These are phyloP conservation scores for Boletus sp. DNA, from an alignment of 768 basidiomycete species.

Conservation along the genomic window DNA sequence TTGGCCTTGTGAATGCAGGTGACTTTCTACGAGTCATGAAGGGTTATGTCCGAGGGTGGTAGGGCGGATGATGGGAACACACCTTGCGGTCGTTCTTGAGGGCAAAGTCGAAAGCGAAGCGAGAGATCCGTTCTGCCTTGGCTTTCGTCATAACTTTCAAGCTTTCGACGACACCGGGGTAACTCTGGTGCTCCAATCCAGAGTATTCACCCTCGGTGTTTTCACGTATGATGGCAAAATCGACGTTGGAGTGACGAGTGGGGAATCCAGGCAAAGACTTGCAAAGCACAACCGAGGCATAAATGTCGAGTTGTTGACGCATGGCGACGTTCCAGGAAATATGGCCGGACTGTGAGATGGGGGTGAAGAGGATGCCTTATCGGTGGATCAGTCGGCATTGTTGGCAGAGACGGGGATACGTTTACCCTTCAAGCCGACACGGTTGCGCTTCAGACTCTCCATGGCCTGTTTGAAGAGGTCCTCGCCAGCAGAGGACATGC, in stretches of 20 bases:
- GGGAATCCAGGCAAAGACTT: conserved; percentile 96
- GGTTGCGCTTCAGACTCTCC: conserved; percentile 96
- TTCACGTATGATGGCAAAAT: conserved; percentile 99
- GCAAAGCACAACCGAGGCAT: conserved; percentile 97
- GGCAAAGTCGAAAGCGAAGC: conserved; percentile 99
- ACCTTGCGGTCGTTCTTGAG: conserved; percentile 98
- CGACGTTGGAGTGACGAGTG: conserved; percentile 94
- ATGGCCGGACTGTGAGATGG: conserved; percentile 92
- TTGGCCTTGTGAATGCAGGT: conserved; percentile 99
- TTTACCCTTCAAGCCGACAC: conserved; percentile 96
- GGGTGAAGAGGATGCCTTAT: conserved; percentile 95
- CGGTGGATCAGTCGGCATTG: conserved; percentile 1
- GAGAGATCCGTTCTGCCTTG: conserved; percentile 93
- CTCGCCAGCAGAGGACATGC: conserved; percentile 91
- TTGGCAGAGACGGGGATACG: neutral
- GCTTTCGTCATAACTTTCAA: conserved; percentile 95
- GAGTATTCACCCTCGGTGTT: conserved; percentile 99
- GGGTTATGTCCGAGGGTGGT: neutral
- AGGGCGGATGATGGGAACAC: conserved; percentile 9
- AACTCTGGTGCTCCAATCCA: conserved; percentile 96
- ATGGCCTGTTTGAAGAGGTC: conserved; percentile 96
- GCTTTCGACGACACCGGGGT: conserved; percentile 96
- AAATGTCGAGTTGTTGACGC: conserved; percentile 99
- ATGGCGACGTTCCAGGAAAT: conserved; percentile 99
- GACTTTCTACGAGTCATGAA: conserved; percentile 70